A percentile compares a stretch with the other conserved stretches of the same genome.
Evolutionary conservation across 805 yeast genomes (phyloP).

Genomic region (Komagataella populi): DNA sequence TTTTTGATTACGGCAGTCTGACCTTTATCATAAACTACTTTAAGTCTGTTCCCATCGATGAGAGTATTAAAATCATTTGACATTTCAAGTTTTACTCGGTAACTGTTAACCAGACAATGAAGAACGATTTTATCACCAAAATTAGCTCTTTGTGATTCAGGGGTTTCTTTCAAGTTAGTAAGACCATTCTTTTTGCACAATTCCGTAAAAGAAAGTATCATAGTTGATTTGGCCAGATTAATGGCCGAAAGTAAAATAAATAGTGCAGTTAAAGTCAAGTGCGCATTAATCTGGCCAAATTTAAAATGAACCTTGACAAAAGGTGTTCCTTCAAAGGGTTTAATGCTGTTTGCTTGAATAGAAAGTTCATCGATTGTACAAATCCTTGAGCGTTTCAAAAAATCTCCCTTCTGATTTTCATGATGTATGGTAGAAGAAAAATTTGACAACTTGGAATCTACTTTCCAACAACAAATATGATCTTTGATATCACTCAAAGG

Average conservation of each 20-base stretch:
- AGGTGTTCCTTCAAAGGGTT: not conserved
- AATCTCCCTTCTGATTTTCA: not conserved
- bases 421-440: not conserved
- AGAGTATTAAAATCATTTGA: conserved; percentile 30
- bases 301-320: not conserved
- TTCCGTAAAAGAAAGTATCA: not conserved
- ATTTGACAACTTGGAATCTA: not conserved
- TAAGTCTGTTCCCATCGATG: not conserved
- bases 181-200: not conserved
- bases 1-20: conserved; percentile 7
- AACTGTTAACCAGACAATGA: not conserved
- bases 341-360: not conserved
- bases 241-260: not conserved
- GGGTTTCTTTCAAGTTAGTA: not conserved
- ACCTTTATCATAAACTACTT: too few species aligned
- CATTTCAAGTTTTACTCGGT: conserved; percentile 14
- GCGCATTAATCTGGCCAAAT: not conserved
- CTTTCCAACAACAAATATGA: not conserved
- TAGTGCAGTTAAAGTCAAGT: not conserved
- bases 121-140: not conserved
- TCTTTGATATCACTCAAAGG: not conserved
- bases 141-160: not conserved
- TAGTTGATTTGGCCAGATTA: not conserved
- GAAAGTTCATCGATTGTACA: not conserved
- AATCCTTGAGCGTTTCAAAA: not conserved